phyloP scores from a whole-genome alignment of 2,329 filamentous ascomycete species.

The Dactylella cylindrospora region DNA sequence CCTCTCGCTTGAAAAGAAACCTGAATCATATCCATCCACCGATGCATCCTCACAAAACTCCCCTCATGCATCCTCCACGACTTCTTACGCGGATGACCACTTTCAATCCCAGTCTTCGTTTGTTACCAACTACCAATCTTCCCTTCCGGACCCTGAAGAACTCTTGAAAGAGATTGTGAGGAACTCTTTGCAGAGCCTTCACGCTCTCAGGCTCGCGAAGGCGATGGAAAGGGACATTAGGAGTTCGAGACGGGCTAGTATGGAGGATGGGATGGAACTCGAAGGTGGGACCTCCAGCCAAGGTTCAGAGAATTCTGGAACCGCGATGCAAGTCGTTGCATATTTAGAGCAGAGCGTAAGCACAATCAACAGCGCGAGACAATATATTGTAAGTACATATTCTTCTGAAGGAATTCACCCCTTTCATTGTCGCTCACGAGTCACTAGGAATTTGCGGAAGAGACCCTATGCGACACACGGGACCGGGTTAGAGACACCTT shows the following conservation, averaged over 20 bases:
- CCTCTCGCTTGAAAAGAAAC: conserved; percentile 36
- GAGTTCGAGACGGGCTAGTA: conserved; percentile 2
- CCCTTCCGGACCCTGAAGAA: conserved; percentile 34
- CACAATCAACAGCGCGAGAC: conserved; percentile 37
- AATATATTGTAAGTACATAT: conserved; percentile 32
- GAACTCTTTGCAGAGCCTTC: conserved; percentile 39
- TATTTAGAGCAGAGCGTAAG: conserved; percentile 41
- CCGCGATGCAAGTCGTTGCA: conserved; percentile 36
- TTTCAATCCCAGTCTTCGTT: conserved; percentile 2
- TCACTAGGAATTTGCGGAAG: conserved; percentile 35
- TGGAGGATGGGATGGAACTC: conserved; percentile 38
- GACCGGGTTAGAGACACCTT: conserved; percentile 32
- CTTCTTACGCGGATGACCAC: conserved; percentile 35
- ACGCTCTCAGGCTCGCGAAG: conserved; percentile 34
- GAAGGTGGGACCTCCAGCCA: conserved; percentile 10
- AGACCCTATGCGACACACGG: conserved; percentile 35
- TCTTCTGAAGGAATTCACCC: neutral
- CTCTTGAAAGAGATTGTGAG: conserved; percentile 41
- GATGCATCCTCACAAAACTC: conserved; percentile 31
- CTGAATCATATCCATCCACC: conserved; percentile 30
- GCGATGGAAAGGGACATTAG: conserved; percentile 40
- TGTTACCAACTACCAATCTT: conserved; percentile 8
- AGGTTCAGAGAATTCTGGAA: conserved; percentile 10
- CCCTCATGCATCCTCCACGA: conserved; percentile 27
- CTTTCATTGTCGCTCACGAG: neutral